phyloP scores from a whole-genome alignment of 2,329 filamentous ascomycete species.

The Alternaria hordeiaustralica region DNA sequence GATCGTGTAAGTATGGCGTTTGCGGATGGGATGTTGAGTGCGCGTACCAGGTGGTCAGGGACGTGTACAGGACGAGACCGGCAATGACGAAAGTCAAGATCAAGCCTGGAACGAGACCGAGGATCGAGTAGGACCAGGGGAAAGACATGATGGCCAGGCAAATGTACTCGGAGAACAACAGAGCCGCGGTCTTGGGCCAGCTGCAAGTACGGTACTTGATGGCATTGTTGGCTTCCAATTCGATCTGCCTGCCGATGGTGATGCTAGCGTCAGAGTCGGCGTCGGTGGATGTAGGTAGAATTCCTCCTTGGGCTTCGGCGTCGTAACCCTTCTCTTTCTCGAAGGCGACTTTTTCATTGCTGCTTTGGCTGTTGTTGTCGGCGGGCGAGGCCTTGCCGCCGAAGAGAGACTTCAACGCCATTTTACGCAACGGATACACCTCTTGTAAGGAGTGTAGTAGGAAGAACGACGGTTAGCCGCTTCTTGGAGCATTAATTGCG shows the following conservation, averaged over 20 bases:
- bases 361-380: slow-evolving; percentile 21
- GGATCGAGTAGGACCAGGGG: slow-evolving; percentile 86
- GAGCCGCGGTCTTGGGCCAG: slow-evolving; percentile 91
- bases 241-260: slow-evolving; percentile 71
- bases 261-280: slow-evolving; percentile 50
- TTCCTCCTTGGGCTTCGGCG: slow-evolving; percentile 45
- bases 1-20: slow-evolving; percentile 10
- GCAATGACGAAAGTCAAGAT: slow-evolving; percentile 84
- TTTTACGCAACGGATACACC: slow-evolving; percentile 58
- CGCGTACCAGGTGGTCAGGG: slow-evolving; percentile 66
- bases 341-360: slow-evolving; percentile 21
- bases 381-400: slow-evolving; percentile 26
- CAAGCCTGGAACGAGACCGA: slow-evolving; percentile 85
- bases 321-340: slow-evolving; percentile 34
- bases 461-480: slow-evolving; percentile 43
- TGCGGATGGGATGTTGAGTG: background rate
- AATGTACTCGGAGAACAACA: slow-evolving; percentile 95
- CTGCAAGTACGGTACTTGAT: slow-evolving; percentile 94
- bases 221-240: slow-evolving; percentile 74
- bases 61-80: slow-evolving; percentile 82
- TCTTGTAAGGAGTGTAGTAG: slow-evolving; percentile 50
- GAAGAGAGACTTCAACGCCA: slow-evolving; percentile 54
- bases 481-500: slow-evolving; percentile 50
- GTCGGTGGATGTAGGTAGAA: slow-evolving; percentile 40
- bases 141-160: slow-evolving; percentile 95